phyloP scores from a whole-genome alignment of 2,329 filamentous ascomycete species.

The Scedosporium boydii region DNA sequence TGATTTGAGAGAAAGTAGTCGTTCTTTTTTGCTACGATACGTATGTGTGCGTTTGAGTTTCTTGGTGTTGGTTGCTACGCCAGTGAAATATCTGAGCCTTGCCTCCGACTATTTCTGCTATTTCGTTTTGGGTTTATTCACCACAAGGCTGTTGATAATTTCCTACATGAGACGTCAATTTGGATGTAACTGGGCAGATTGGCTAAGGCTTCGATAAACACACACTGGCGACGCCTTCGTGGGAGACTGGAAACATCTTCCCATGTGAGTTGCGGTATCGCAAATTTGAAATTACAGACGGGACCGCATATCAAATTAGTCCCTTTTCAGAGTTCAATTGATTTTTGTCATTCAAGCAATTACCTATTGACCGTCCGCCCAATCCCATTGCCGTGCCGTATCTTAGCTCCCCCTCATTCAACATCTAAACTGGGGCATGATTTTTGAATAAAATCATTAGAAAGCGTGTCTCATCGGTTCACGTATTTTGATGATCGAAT shows the following conservation, averaged over 20 bases:
- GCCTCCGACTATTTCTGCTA: neutral
- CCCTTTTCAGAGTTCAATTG: neutral
- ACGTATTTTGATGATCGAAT: neutral
- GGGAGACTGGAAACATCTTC: neutral
- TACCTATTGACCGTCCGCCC: neutral
- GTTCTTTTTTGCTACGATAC: slow-evolving; percentile 1
- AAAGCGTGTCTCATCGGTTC: neutral
- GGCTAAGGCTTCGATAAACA: neutral
- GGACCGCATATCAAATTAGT: neutral
- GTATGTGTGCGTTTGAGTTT: neutral
- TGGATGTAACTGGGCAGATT: neutral
- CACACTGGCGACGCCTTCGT: neutral
- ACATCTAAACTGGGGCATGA: neutral
- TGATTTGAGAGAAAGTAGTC: slow-evolving; percentile 1
- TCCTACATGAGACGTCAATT: neutral
- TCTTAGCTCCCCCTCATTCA: neutral
- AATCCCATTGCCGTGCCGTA: neutral
- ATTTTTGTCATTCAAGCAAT: neutral
- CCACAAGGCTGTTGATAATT: neutral
- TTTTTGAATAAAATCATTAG: neutral
- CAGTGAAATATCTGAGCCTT: slow-evolving; percentile 1
- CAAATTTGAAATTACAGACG: neutral
- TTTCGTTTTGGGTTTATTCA: neutral
- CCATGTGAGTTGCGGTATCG: neutral
- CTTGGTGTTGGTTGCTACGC: neutral